Evolutionary conservation across 768 basidiomycete genomes (phyloP).

Genomic region (Naematelia encephala): DNA sequence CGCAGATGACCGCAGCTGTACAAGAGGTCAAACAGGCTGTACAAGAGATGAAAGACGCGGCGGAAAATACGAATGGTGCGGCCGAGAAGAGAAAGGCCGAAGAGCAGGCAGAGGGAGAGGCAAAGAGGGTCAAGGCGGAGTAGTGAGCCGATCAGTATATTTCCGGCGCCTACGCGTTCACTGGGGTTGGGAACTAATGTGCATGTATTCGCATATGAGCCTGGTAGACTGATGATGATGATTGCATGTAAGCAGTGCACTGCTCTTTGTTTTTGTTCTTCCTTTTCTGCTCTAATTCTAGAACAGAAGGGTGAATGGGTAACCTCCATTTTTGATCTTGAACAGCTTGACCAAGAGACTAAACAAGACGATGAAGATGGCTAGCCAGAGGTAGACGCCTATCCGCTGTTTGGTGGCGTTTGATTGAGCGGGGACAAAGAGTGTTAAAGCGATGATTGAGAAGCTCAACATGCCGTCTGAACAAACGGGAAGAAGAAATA

Average conservation of each 20-base stretch:
- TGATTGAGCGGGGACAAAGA: constrained; percentile 64
- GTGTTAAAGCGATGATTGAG: constrained; percentile 73
- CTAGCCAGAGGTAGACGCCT: constrained; percentile 86
- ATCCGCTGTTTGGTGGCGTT: constrained; percentile 68
- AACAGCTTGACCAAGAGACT: constrained; percentile 82
- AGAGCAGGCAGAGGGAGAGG: constrained; percentile 10
- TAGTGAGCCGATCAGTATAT: not conserved
- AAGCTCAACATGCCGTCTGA: constrained; percentile 78
- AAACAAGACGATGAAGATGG: constrained; percentile 75
- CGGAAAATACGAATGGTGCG: constrained; percentile 2
- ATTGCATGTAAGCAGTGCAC: no score
- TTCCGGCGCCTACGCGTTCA: not conserved
- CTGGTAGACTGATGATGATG: no score
- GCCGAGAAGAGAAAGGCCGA: constrained; percentile 21
- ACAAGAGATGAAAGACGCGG: not conserved
- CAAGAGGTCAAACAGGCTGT: constrained; percentile 12
- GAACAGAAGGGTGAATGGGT: constrained; percentile 50
- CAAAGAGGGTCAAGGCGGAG: constrained; percentile 27
- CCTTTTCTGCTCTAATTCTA: no score
- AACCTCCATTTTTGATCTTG: constrained; percentile 81
- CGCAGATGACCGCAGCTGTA: not conserved
- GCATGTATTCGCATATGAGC: not conserved
- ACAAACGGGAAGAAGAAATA: not conserved
- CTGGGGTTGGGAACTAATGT: not conserved
- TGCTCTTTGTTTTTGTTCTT: no score